phyloP scores from a whole-genome alignment of 2,329 filamentous ascomycete species.

The Penicillium brevicompactum region DNA sequence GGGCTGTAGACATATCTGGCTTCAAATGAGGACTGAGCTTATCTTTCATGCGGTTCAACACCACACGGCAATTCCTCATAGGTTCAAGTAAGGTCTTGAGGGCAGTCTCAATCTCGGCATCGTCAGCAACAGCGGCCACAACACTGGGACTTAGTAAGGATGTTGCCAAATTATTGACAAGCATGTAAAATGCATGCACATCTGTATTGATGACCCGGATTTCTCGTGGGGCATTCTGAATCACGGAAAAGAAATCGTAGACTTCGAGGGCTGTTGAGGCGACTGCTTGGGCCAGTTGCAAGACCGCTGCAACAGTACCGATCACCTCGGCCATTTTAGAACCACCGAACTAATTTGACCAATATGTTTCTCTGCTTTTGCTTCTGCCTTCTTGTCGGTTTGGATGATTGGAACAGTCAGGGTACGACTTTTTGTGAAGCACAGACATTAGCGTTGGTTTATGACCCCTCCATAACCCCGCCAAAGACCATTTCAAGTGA shows the following conservation, averaged over 20 bases:
- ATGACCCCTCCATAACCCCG: background rate
- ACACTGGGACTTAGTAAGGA: background rate
- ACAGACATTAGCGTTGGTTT: background rate
- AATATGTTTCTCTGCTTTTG: background rate
- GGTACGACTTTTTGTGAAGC: background rate
- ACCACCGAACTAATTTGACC: background rate
- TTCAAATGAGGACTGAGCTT: background rate
- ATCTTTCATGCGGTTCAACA: background rate
- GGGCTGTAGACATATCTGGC: background rate
- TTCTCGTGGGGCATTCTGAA: constrained; percentile 5
- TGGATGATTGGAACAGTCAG: background rate
- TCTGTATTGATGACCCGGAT: constrained; percentile 1
- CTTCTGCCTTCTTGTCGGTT: background rate
- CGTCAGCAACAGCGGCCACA: background rate
- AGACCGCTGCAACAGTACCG: background rate
- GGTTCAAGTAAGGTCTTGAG: constrained; percentile 1
- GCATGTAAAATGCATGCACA: constrained; percentile 1
- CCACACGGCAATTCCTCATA: constrained; percentile 1
- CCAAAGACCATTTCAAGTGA: background rate
- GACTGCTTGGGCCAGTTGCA: background rate
- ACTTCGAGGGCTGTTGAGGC: constrained; percentile 3
- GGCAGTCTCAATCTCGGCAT: constrained; percentile 4
- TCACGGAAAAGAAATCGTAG: constrained; percentile 7
- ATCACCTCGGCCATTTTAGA: background rate
- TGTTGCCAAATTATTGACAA: constrained; percentile 1